Percentiles rank a stretch among this genome's conserved stretches.
phyloP scores from a whole-genome alignment of 73 alveolate genomes.

The Paramecium tetraurelia region DNA sequence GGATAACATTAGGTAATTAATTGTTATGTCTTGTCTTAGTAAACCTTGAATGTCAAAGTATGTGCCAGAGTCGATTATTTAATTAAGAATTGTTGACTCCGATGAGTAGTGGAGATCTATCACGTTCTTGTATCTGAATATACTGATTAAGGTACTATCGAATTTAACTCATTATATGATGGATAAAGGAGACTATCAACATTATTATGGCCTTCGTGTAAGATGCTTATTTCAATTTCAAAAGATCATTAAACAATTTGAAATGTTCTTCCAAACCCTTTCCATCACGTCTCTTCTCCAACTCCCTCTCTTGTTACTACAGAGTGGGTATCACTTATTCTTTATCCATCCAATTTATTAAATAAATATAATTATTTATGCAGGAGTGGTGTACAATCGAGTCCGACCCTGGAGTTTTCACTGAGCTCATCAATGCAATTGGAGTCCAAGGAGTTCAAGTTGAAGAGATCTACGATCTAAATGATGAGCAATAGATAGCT shows the following conservation, averaged over 20 bases:
- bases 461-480: conserved; percentile 85
- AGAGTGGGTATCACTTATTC: conserved; percentile 12
- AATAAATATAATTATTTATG: neutral
- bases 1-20: neutral
- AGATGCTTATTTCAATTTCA: neutral
- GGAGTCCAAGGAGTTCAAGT: conserved; percentile 96
- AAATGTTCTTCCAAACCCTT: neutral
- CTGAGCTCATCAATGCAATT: conserved; percentile 86
- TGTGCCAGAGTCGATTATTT: neutral
- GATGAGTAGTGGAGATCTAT: neutral
- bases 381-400: conserved; percentile 94
- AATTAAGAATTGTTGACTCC: neutral
- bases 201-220: neutral
- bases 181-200: neutral
- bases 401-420: conserved; percentile 95
- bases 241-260: conserved; percentile 28
- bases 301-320: neutral
- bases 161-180: neutral
- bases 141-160: conserved; percentile 25
- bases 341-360: neutral
- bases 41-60: conserved; percentile 7
- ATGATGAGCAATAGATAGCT: conserved; percentile 73
- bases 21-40: neutral
- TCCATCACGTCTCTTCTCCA: neutral
- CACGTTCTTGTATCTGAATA: neutral